Evolutionary conservation across 305 asterid species (phyloP).

Genomic region (Fraxinus velutina): DNA sequence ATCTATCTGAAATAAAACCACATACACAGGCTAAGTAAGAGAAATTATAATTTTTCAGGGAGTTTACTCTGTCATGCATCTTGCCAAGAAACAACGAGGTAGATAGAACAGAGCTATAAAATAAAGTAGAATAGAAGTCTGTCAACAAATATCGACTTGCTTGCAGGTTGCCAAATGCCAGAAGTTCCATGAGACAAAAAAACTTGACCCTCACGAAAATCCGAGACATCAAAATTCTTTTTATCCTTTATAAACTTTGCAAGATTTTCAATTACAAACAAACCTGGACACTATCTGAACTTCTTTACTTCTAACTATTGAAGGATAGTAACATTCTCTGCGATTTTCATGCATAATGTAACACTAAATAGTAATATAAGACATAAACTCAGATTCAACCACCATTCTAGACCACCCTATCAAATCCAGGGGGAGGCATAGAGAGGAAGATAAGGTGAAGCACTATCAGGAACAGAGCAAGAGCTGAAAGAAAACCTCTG

Average conservation of each 20-base stretch:
- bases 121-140: background rate
- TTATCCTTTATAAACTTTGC: slow-evolving; percentile 9
- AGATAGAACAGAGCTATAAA: slow-evolving; percentile 13
- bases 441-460: background rate
- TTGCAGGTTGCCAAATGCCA: slow-evolving; percentile 9
- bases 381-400: slow-evolving; percentile 19
- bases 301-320: background rate
- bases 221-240: slow-evolving; percentile 16
- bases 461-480: slow-evolving; percentile 13
- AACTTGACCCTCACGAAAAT: background rate
- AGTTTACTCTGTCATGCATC: slow-evolving; percentile 6
- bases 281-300: slow-evolving; percentile 12
- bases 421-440: background rate
- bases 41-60: background rate
- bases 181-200: slow-evolving; percentile 15
- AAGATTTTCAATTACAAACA: slow-evolving; percentile 5
- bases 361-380: slow-evolving; percentile 12
- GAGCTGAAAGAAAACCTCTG: slow-evolving; percentile 54
- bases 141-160: slow-evolving; percentile 22
- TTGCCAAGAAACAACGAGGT: slow-evolving; percentile 8
- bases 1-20: slow-evolving; percentile 51
- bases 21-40: slow-evolving; percentile 7
- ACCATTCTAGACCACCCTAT: slow-evolving; percentile 8
- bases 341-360: background rate
- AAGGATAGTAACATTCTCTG: background rate